These are phyloP conservation scores for Plectosphaerella plurivora DNA, from an alignment of 2,329 filamentous ascomycete species.

Conservation along the genomic window DNA sequence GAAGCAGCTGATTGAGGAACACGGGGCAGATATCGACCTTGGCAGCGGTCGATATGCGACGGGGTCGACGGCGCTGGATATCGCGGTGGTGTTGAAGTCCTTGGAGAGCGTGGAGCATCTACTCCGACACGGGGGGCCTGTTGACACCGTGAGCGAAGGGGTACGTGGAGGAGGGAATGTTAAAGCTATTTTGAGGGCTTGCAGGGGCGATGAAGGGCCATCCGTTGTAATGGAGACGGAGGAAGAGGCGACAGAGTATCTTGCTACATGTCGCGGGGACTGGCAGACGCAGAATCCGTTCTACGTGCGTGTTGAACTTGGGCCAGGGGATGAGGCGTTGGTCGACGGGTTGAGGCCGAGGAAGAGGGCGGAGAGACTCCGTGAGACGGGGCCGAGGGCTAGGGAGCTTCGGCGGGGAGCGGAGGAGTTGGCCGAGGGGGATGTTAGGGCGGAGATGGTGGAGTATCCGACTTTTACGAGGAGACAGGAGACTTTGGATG, in stretches of 20 bases:
- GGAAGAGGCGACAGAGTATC: slow-evolving; percentile 1
- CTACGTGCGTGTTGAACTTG: background rate
- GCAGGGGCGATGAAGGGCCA: background rate
- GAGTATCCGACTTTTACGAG: background rate
- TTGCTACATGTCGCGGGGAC: background rate
- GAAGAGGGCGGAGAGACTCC: background rate
- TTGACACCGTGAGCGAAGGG: slow-evolving; percentile 2
- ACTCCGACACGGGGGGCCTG: slow-evolving; percentile 1
- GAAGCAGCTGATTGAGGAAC: background rate
- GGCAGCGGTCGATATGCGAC: slow-evolving; percentile 4
- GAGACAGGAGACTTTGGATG: background rate
- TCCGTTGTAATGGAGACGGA: background rate
- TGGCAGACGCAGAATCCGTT: slow-evolving; percentile 5
- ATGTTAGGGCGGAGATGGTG: background rate
- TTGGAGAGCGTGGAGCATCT: slow-evolving; percentile 2
- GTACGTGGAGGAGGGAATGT: background rate
- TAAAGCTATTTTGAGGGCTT: background rate
- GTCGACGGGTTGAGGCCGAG: background rate
- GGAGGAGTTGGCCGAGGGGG: background rate
- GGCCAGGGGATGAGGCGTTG: slow-evolving; percentile 1
- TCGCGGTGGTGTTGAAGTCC: slow-evolving; percentile 3
- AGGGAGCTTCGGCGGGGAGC: background rate
- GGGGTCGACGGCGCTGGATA: slow-evolving; percentile 1
- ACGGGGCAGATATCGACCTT: slow-evolving; percentile 5
- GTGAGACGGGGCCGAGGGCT: background rate